Evolutionary conservation across 371 early-diverging fungal species (phyloP).

Genomic region (Phascolomyces articulosus): DNA sequence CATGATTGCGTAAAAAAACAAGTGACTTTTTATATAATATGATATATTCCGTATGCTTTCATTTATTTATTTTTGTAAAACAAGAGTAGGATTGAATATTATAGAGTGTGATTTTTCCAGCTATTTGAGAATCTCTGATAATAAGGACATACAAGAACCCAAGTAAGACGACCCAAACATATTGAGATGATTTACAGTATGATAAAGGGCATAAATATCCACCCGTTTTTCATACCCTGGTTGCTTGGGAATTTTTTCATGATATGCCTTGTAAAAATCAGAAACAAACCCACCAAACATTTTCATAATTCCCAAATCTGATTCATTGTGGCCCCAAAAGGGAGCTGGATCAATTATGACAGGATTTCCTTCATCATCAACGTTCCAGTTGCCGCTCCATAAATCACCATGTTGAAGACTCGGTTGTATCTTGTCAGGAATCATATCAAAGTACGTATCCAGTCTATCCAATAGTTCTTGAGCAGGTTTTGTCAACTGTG

Average conservation of each 20-base stretch:
- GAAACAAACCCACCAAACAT: slow-evolving; percentile 15
- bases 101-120: too few relatives aligned
- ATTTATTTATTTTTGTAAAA: background rate
- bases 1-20: background rate
- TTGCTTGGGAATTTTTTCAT: slow-evolving; percentile 16
- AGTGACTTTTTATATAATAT: too few relatives aligned
- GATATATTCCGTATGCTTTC: too few relatives aligned
- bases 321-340: slow-evolving; percentile 16
- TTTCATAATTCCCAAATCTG: slow-evolving; percentile 19
- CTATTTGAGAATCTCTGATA: slow-evolving; percentile 1
- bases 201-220: slow-evolving; percentile 15
- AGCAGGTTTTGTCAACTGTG: slow-evolving; percentile 1
- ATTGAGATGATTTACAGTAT: slow-evolving; percentile 20
- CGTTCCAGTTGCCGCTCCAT: slow-evolving; percentile 20
- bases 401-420: slow-evolving; percentile 18
- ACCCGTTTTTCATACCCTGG: slow-evolving; percentile 17
- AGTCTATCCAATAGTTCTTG: slow-evolving; percentile 9
- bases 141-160: slow-evolving; percentile 7
- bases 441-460: slow-evolving; percentile 14
- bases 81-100: too few relatives aligned
- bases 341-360: slow-evolving; percentile 19
- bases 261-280: slow-evolving; percentile 17
- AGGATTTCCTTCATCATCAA: slow-evolving; percentile 14
- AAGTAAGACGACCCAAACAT: slow-evolving; percentile 22
- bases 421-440: slow-evolving; percentile 5